Base-by-base conservation (phyloP, 768 basidiomycete species). In the Hypholoma fasciculare region DNA sequence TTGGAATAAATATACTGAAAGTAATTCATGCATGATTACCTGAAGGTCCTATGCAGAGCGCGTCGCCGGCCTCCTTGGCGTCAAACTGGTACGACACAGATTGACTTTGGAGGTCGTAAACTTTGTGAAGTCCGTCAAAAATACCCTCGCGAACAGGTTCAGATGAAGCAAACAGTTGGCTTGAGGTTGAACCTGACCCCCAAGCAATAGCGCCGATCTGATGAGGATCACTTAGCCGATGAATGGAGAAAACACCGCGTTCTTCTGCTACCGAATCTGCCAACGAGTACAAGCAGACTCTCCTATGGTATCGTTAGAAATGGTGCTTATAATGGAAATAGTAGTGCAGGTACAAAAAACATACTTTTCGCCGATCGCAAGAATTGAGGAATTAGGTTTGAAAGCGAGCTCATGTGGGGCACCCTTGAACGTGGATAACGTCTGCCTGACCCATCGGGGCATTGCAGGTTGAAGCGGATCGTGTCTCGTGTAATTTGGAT, bases 151-250 rank as follows among this genome's bases (percentile, higher is more conserved):
- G 47, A 11, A 49, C 58, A 4, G 83, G 78, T 61, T 87, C 86
- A 1, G 85, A 82, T 1, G 84, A 87, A 0, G 82, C 81, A 65
- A 85, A 86, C 13, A 88, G 59, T 11, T 73, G 58, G 13, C 74
- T 61, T 0, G 72, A 59, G 0, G 82, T 78, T 0, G 65, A 49
- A 0, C 69, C 77, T 17, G 36, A 44, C 1, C 87, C 87, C 87
- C 87, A 89, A 8, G 69, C 66, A 20, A 84, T 77, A 6, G 78
- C 69, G 3, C 85, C 86, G 20, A 59, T 50, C 48, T 76, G 68
- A 2, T 62, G 63, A 2, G 47, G 23, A 14, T 20, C 65, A 63
- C 30, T 69, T 58, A 42, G 50, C 11, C 59, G 61, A 46, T 38
- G 62, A 20, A 67, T 56, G 4, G 60, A 42, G 13, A 66, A 59